Evolutionary conservation across 2,329 filamentous ascomycete genomes (phyloP).

Genomic region (Corynespora cassiicola): DNA sequence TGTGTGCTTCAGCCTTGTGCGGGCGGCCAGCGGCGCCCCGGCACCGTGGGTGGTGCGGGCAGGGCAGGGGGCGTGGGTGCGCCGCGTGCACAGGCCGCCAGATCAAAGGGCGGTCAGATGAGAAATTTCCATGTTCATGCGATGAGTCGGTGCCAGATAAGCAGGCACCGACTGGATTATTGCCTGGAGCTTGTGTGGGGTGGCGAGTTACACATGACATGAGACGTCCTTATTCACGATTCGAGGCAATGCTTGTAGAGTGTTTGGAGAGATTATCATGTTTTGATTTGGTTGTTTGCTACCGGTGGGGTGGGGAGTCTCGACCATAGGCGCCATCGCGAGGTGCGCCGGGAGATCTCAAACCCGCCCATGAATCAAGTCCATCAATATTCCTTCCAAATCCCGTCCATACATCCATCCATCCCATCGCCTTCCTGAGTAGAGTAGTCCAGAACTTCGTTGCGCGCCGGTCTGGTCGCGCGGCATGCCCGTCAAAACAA

Average conservation of each 20-base stretch:
- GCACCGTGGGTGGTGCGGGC: too few species aligned
- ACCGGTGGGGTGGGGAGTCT: constrained; percentile 6
- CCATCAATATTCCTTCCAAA: constrained; percentile 2
- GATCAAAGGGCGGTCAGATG: constrained; percentile 15
- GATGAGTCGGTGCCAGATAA: not conserved
- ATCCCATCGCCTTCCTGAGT: constrained; percentile 25
- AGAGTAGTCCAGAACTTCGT: constrained; percentile 20
- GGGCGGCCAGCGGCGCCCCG: too few species aligned
- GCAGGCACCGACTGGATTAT: constrained; percentile 5
- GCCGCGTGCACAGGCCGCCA: not conserved
- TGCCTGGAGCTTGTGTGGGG: constrained; percentile 4
- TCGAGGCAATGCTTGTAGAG: too few species aligned
- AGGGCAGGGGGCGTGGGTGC: not conserved
- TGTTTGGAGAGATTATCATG: constrained; percentile 8
- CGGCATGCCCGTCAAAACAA: constrained; percentile 11
- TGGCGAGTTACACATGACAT: constrained; percentile 1
- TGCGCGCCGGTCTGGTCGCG: constrained; percentile 11
- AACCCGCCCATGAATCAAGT: constrained; percentile 7
- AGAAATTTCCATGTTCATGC: constrained; percentile 10
- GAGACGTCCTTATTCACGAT: too few species aligned
- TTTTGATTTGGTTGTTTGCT: constrained; percentile 8
- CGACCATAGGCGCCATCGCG: constrained; percentile 3
- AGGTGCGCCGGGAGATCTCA: constrained; percentile 21
- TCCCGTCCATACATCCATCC: too few species aligned
- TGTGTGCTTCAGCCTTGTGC: too few species aligned